These are phyloP conservation scores for Boletus huronensis DNA, from an alignment of 768 basidiomycete genomes.

Conservation along the genomic window DNA sequence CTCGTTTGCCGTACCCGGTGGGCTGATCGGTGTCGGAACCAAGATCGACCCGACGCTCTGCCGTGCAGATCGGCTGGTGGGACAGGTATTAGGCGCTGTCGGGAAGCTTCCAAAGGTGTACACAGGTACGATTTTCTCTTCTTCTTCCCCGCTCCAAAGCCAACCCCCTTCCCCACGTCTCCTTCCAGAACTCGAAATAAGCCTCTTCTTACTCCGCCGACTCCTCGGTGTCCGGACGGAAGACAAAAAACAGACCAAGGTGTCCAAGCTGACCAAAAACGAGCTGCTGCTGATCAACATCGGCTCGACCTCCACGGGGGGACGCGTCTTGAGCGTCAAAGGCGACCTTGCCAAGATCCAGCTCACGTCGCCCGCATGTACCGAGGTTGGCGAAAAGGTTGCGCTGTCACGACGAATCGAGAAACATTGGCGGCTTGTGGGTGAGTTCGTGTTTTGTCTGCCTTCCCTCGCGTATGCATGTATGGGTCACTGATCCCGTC, in stretches of 20 bases:
- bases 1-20: conserved; percentile 94
- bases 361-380: conserved; percentile 91
- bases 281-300: conserved; percentile 97
- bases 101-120: conserved; percentile 94
- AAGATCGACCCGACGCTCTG: conserved; percentile 95
- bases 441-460: conserved; percentile 42
- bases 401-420: conserved; percentile 92
- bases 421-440: conserved; percentile 97
- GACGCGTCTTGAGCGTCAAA: conserved; percentile 90
- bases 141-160: background rate
- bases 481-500: background rate
- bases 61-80: conserved; percentile 93
- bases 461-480: background rate
- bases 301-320: conserved; percentile 95
- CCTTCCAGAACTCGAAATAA: conserved; percentile 78
- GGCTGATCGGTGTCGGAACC: conserved; percentile 97
- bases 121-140: conserved; percentile 49
- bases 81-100: conserved; percentile 92
- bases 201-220: conserved; percentile 90
- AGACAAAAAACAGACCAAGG: conserved; percentile 98
- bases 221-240: conserved; percentile 98
- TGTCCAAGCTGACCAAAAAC: conserved; percentile 85
- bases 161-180: too few species aligned
- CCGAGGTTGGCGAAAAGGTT: conserved; percentile 96
- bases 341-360: conserved; percentile 94